These are phyloP conservation scores for Geotrichum macrosporum DNA, from an alignment of 1,139 yeast genomes.

Conservation along the genomic window DNA sequence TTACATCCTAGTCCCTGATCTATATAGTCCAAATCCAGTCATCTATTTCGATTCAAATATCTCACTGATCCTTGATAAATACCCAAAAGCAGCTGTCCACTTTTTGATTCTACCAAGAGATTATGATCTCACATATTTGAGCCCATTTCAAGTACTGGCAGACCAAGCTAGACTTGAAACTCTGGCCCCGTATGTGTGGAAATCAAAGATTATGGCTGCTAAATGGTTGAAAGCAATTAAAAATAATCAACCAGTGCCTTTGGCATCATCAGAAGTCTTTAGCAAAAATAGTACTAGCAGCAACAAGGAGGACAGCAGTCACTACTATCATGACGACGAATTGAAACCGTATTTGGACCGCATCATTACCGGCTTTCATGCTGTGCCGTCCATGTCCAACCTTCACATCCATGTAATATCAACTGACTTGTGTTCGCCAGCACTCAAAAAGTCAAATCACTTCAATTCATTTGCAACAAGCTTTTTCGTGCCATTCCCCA, in stretches of 20 bases:
- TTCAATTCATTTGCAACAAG: slow-evolving; percentile 64
- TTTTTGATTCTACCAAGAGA: slow-evolving; percentile 58
- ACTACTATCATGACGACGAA: too few relatives aligned
- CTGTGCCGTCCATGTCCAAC: slow-evolving; percentile 64
- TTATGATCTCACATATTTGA: slow-evolving; percentile 39
- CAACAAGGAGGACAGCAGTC: slow-evolving; percentile 19
- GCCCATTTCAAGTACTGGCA: slow-evolving; percentile 54
- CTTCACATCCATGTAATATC: slow-evolving; percentile 72
- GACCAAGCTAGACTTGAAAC: slow-evolving; percentile 37
- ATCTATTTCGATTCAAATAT: slow-evolving; percentile 48
- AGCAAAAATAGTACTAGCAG: too few relatives aligned
- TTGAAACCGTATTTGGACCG: slow-evolving; percentile 28
- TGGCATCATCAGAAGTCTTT: too few relatives aligned
- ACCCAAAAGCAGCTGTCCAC: slow-evolving; percentile 63
- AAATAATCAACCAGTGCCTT: background rate
- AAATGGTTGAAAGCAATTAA: slow-evolving; percentile 35
- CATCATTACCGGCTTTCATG: slow-evolving; percentile 62
- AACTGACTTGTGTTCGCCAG: slow-evolving; percentile 52
- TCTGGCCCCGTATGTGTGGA: slow-evolving; percentile 43
- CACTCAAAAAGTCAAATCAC: slow-evolving; percentile 60
- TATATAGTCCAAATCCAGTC: slow-evolving; percentile 27
- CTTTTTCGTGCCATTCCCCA: slow-evolving; percentile 57
- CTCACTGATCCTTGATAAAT: slow-evolving; percentile 52
- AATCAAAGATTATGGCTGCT: slow-evolving; percentile 43
- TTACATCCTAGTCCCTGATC: slow-evolving; percentile 41